A percentile compares a stretch with the other conserved stretches of the same genome.
Evolutionary conservation across 208 protist species (phyloP).

Genomic region (Porcisia hertigi): DNA sequence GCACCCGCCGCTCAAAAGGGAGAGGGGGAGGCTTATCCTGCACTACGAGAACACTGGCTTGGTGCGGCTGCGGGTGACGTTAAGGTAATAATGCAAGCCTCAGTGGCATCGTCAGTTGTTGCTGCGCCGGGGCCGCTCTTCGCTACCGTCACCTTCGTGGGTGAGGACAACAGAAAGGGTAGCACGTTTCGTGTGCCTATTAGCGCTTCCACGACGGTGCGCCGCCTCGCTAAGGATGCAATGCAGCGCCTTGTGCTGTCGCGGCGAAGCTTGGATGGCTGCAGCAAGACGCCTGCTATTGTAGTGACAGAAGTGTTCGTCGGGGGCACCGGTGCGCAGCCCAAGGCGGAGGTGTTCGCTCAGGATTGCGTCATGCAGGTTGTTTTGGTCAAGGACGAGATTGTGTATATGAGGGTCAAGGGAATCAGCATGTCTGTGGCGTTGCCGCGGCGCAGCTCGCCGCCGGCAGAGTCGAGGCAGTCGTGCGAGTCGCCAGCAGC

Average conservation of each 20-base stretch:
- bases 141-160: constrained; percentile 74
- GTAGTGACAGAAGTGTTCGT: constrained; percentile 80
- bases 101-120: neutral
- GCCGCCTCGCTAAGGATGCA: constrained; percentile 78
- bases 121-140: constrained; percentile 55
- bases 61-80: neutral
- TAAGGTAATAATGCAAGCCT: neutral
- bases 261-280: constrained; percentile 22
- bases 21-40: neutral
- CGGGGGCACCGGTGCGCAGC: constrained; percentile 39
- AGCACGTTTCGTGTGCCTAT: constrained; percentile 81
- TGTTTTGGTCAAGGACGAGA: constrained; percentile 67
- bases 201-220: constrained; percentile 60
- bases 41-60: neutral
- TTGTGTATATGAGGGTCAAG: constrained; percentile 69
- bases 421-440: constrained; percentile 6
- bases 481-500: neutral
- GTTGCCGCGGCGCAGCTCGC: constrained; percentile 6
- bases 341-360: constrained; percentile 73
- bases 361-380: constrained; percentile 73
- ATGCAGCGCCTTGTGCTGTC: constrained; percentile 76
- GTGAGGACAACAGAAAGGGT: constrained; percentile 34
- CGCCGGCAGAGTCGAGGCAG: constrained; percentile 6
- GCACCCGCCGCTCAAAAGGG: neutral
- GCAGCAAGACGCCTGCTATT: constrained; percentile 28